Evolutionary conservation across 2,329 filamentous ascomycete genomes (phyloP), one percentile per base, ranked within the genome.

Genomic region (Diaporthe vaccinii): DNA sequence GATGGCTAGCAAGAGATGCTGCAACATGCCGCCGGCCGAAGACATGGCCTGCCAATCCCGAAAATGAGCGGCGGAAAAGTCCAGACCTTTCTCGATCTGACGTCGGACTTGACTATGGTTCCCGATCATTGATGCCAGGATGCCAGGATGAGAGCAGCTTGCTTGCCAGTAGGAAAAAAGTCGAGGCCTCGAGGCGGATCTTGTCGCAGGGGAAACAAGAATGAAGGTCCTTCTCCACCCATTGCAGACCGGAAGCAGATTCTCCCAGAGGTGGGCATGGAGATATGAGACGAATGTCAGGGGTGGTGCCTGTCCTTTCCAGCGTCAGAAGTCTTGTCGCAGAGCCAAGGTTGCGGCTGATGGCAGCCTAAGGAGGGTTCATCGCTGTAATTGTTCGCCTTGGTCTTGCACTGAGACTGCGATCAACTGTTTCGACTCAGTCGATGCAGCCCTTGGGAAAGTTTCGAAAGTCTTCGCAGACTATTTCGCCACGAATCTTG

Each of bases 231-330:
- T 76, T 74, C 76, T 77, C 78, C 77, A 78, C 78, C 76, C 74
- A 77, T 78, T 76, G 75, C 74, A 78, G 76, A 79, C 78, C 78
- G 76, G 77, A 80, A 78, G 79, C 31, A 61, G 20, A 53, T 65
- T 58, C 65, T 74, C 72, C 74, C 74, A 78, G 78, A 74, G 73
- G 75, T 76, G 79, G 78, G 76, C 75, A 74, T 67, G 76, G 67
- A 61, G 62, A 79, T 70, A 78, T 80, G 78, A 79, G 79, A 81
- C 79, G 78, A 76, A 77, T 55, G 46, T n/a, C 70, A 62, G 74
- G 73, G 61, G 25, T 51, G 36, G 41, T 71, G 65, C 62, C 58
- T 74, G 71, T 74, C 72, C n/a, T 4, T 61, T 28, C 41, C 15
- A 22, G 55, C 69, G 44, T 59, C 55, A 72, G 57, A 65, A 34